Evolutionary conservation across 2,329 filamentous ascomycete genomes (phyloP), one percentile per base, ranked within the genome.

Genomic region (Leptosphaerulina australis): DNA sequence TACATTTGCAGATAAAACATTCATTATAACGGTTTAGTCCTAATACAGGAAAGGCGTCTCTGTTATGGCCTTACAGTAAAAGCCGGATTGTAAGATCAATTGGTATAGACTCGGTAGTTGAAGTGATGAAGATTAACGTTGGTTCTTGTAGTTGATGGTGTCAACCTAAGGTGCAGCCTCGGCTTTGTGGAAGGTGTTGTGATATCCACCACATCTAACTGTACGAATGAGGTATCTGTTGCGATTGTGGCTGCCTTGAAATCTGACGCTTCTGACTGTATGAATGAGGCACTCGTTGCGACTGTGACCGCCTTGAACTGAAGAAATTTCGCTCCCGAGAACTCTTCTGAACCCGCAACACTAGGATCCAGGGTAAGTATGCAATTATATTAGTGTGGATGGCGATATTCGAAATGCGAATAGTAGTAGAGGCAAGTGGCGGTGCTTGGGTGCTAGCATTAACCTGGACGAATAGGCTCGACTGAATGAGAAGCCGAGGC

Each of bases 1-100:
- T 33, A 62, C 38, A n/a, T 58, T 58, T 12, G 47, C 31, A 1
- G 49, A 38, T 12, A 53, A 56, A 33, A 62, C 30, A 12, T 63
- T 47, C 60, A 65, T 65, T 12, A 14, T 54, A 30, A 25, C n/a
- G 20, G 9, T 34, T 12, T 12, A 21, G 22, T 17, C 5, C 26
- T 10, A 39, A 14, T 12, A 17, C 10, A 18, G 11, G 34, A 14
- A 17, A 18, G 9, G 7, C 12, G 15, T 17, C 21, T 28, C 15
- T 18, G 22, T 46, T 46, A 33, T 20, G 34, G 26, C 14, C 12
- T 14, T 28, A 21, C 1, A 28, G 6, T 14, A 20, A 8, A 5
- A 4, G 5, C 7, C 6, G 14, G 5, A 21, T 21, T 7, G n/a
- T 8, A 9, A 7, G 7, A 20, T 39, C 4, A 21, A 11, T 34